These are phyloP conservation scores for Chaetomium sp. DNA, from an alignment of 2,329 filamentous ascomycete species.

Conservation along the genomic window DNA sequence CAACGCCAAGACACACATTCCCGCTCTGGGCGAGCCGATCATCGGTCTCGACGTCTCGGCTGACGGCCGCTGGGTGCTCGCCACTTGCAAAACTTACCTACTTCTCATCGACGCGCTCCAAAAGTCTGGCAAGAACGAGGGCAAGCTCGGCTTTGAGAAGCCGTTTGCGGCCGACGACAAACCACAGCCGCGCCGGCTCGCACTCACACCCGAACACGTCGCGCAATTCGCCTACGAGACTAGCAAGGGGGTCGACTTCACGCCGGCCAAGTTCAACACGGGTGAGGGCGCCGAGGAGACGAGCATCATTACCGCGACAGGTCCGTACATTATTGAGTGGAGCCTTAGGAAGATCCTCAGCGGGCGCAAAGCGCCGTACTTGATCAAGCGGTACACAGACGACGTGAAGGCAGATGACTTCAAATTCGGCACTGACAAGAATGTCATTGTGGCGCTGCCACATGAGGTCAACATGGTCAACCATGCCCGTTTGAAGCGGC, in stretches of 20 bases:
- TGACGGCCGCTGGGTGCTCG: slow-evolving; percentile 91
- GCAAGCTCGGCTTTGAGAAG: slow-evolving; percentile 96
- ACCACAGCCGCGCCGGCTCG: slow-evolving; percentile 84
- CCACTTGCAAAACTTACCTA: slow-evolving; percentile 89
- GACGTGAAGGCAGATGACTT: slow-evolving; percentile 98
- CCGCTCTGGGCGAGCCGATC: slow-evolving; percentile 89
- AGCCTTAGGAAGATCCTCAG: slow-evolving; percentile 81
- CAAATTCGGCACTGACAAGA: slow-evolving; percentile 94
- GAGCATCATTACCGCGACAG: slow-evolving; percentile 92
- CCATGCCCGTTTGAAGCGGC: slow-evolving; percentile 75
- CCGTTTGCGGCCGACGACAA: slow-evolving; percentile 88
- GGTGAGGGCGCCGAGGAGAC: slow-evolving; percentile 76
- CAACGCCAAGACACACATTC: slow-evolving; percentile 95
- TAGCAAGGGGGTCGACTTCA: slow-evolving; percentile 77
- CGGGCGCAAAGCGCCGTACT: slow-evolving; percentile 80
- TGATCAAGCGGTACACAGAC: slow-evolving; percentile 92
- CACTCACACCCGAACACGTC: slow-evolving; percentile 82
- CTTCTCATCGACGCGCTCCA: slow-evolving; percentile 89
- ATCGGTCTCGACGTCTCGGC: slow-evolving; percentile 92
- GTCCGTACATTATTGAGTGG: slow-evolving; percentile 96
- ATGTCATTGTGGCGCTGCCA: slow-evolving; percentile 91
- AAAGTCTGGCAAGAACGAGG: slow-evolving; percentile 89
- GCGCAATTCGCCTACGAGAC: slow-evolving; percentile 98
- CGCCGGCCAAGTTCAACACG: slow-evolving; percentile 88
- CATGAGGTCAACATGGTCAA: slow-evolving; percentile 98